Evolutionary conservation across 441 rosid species (phyloP).

Genomic region (Brassica hybrid): DNA sequence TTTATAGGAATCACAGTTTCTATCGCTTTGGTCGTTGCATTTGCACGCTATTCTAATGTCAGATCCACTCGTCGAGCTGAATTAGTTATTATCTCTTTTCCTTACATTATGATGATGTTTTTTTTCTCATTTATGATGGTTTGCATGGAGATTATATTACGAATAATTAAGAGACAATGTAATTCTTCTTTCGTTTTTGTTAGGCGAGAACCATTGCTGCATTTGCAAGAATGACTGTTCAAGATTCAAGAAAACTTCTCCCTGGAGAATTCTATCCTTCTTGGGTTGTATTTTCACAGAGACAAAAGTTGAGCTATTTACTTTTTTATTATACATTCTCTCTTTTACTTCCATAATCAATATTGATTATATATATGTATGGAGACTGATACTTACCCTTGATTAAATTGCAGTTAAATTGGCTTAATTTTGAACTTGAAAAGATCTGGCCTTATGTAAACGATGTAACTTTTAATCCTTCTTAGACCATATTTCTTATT

Average conservation of each 20-base stretch:
- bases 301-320: constrained; percentile 72
- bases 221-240: constrained; percentile 88
- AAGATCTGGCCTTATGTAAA: constrained; percentile 91
- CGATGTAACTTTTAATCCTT: constrained; percentile 49
- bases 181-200: background rate
- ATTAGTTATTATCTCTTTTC: constrained; percentile 50
- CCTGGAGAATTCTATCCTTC: constrained; percentile 72
- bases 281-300: constrained; percentile 86
- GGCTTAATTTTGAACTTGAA: constrained; percentile 83
- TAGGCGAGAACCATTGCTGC: constrained; percentile 87
- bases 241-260: constrained; percentile 79
- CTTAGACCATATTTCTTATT: background rate
- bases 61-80: constrained; percentile 69
- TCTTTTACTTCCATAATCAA: background rate
- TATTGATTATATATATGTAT: constrained; percentile 12
- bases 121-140: background rate
- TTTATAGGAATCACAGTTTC: constrained; percentile 67
- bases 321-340: background rate
- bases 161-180: background rate
- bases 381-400: constrained; percentile 30
- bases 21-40: constrained; percentile 63
- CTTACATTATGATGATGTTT: background rate
- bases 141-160: background rate
- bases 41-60: constrained; percentile 62
- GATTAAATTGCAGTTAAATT: constrained; percentile 61